Evolutionary conservation across 768 basidiomycete genomes (phyloP).

Genomic region (Tubosaeta sp.): DNA sequence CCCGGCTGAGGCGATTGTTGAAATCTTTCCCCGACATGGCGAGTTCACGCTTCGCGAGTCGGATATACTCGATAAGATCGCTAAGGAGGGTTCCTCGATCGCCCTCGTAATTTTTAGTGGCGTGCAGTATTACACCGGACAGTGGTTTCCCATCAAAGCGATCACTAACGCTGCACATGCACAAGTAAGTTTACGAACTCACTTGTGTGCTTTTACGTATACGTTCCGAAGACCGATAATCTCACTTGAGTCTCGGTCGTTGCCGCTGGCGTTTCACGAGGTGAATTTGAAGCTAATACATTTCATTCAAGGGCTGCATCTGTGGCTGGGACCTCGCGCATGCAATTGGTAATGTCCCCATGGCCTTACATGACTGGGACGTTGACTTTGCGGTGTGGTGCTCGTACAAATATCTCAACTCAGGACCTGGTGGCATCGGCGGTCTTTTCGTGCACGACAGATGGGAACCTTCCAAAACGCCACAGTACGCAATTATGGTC

Average conservation of each 20-base stretch:
- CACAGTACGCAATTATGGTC: slow-evolving; percentile 48
- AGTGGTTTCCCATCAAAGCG: slow-evolving; percentile 82
- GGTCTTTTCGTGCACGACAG: slow-evolving; percentile 86
- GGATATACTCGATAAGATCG: slow-evolving; percentile 78
- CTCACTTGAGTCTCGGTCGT: slow-evolving; percentile 4
- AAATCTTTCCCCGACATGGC: slow-evolving; percentile 73
- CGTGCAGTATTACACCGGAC: slow-evolving; percentile 96
- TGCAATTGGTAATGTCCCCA: slow-evolving; percentile 88
- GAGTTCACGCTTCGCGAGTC: slow-evolving; percentile 84
- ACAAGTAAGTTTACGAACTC: slow-evolving; percentile 49
- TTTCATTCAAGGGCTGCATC: slow-evolving; percentile 69
- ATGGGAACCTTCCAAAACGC: slow-evolving; percentile 60
- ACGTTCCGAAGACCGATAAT: slow-evolving; percentile 6
- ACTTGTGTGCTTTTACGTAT: slow-evolving; percentile 25
- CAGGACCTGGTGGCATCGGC: slow-evolving; percentile 96
- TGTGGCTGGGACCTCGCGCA: slow-evolving; percentile 98
- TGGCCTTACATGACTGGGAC: slow-evolving; percentile 87
- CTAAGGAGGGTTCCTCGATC: slow-evolving; percentile 68
- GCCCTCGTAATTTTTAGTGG: slow-evolving; percentile 92
- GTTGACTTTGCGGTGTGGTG: slow-evolving; percentile 99
- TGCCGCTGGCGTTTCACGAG: slow-evolving; percentile 9
- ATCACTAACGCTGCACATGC: slow-evolving; percentile 84
- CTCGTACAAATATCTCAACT: slow-evolving; percentile 97
- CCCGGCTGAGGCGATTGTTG: slow-evolving; percentile 69
- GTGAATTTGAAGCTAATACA: slow-evolving; percentile 10